A percentile compares a stretch with the other conserved stretches of the same genome.
phyloP scores from a whole-genome alignment of 129 eudicot genomes.

The Escallonia herrerae region DNA sequence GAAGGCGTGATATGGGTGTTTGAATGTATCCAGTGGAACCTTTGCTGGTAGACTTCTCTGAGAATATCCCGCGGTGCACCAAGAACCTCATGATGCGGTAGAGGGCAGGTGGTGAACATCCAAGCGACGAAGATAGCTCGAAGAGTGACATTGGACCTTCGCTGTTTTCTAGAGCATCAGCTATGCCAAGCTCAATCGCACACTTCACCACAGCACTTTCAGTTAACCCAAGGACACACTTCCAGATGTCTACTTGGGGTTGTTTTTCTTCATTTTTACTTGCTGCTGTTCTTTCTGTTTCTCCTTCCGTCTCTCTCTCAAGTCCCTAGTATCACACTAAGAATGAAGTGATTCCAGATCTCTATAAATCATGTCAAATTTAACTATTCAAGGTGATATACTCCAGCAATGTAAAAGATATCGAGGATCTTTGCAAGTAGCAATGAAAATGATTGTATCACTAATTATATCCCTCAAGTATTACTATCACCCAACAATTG shows the following conservation, averaged over 20 bases:
- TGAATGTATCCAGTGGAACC: conserved; percentile 26
- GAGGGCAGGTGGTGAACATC: conserved; percentile 35
- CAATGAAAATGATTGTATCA: too few relatives aligned
- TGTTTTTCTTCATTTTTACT: conserved; percentile 24
- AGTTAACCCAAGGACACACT: too few relatives aligned
- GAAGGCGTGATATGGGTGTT: conserved; percentile 62
- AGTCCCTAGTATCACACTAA: too few relatives aligned
- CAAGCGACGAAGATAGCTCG: conserved; percentile 39
- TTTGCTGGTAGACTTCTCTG: conserved; percentile 13
- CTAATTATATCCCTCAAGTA: too few relatives aligned
- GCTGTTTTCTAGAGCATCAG: conserved; percentile 45
- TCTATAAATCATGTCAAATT: too few relatives aligned
- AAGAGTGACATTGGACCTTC: conserved; percentile 28
- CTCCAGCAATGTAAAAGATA: too few relatives aligned
- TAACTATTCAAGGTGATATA: too few relatives aligned
- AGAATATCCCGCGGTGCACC: conserved; percentile 38
- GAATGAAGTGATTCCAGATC: too few relatives aligned
- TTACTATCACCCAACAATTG: too few relatives aligned
- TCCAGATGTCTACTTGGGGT: too few relatives aligned
- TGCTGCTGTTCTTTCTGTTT: neutral
- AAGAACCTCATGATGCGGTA: conserved; percentile 67
- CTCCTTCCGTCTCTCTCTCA: conserved; percentile 12
- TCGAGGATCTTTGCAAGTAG: too few relatives aligned
- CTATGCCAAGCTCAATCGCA: conserved; percentile 21
- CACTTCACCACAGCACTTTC: too few relatives aligned